phyloP scores from a whole-genome alignment of 176 grass and related monocot species.

The Typha latifolia region DNA sequence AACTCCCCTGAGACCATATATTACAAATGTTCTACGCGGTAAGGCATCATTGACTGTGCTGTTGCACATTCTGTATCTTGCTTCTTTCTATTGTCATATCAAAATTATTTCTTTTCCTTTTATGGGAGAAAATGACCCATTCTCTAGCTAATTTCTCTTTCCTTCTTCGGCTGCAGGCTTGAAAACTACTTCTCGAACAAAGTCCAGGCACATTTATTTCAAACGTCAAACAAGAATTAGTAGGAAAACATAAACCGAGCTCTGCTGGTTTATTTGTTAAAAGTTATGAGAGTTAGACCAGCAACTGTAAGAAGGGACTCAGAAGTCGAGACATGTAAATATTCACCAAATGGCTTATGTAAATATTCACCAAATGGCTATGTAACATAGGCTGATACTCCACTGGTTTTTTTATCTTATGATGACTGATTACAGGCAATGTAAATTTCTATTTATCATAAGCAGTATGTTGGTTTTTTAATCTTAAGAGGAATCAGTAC shows the following conservation, averaged over 20 bases:
- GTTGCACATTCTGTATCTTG: background rate
- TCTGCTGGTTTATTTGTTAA: too few relatives aligned
- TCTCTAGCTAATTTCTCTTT: background rate
- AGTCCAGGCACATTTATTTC: slow-evolving; percentile 44
- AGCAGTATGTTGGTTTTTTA: too few relatives aligned
- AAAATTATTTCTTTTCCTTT: background rate
- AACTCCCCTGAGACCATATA: slow-evolving; percentile 96
- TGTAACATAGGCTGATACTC: too few relatives aligned
- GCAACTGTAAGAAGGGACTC: too few relatives aligned
- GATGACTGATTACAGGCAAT: too few relatives aligned
- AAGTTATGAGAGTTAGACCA: too few relatives aligned
- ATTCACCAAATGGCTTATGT: too few relatives aligned
- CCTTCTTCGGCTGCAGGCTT: slow-evolving; percentile 28
- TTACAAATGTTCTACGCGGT: slow-evolving; percentile 86
- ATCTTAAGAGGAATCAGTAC: too few relatives aligned
- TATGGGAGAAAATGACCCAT: background rate
- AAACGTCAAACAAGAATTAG: slow-evolving; percentile 67
- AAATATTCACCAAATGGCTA: too few relatives aligned
- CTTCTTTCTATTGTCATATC: background rate
- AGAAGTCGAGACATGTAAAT: too few relatives aligned
- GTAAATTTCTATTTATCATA: too few relatives aligned
- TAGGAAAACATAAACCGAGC: background rate
- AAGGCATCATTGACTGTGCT: background rate
- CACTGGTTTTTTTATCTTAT: too few relatives aligned
- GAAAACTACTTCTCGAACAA: slow-evolving; percentile 73